These are phyloP conservation scores for Rutidosis leptorrhynchoides DNA, from an alignment of 129 eudicot genomes.

Conservation along the genomic window DNA sequence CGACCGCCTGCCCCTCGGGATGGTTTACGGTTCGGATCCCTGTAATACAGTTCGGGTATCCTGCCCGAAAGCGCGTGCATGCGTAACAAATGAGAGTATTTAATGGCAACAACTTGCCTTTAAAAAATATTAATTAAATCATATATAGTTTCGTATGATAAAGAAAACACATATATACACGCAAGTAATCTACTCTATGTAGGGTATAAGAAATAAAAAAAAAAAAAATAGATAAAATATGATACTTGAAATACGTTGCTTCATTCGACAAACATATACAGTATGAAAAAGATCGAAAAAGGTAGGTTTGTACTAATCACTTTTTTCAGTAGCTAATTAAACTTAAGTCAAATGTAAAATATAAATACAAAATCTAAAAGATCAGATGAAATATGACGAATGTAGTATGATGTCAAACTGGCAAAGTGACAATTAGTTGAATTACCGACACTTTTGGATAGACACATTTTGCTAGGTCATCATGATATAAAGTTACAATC, in stretches of 20 bases:
- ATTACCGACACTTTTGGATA: slow-evolving; percentile 4
- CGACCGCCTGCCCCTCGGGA: too few species aligned
- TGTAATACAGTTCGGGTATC: too few species aligned
- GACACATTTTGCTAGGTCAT: not conserved
- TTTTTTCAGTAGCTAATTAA: not conserved
- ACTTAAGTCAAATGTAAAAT: too few species aligned
- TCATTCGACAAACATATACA: not conserved
- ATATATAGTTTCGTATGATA: not conserved
- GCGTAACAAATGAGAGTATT: too few species aligned
- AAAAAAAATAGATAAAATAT: not conserved
- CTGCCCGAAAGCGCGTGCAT: too few species aligned
- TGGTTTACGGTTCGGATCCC: too few species aligned
- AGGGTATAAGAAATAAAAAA: not conserved
- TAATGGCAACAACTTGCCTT: too few species aligned
- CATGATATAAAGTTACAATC: too few species aligned
- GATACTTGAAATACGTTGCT: not conserved
- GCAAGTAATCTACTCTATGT: not conserved
- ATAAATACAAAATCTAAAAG: too few species aligned
- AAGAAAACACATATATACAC: not conserved
- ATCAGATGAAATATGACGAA: not conserved
- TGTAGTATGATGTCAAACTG: not conserved
- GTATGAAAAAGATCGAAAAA: not conserved
- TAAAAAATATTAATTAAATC: too few species aligned
- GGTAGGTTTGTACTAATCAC: not conserved
- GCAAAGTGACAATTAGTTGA: not conserved